phyloP scores from a whole-genome alignment of 208 protist species.

The Wallacemonas sp. region DNA sequence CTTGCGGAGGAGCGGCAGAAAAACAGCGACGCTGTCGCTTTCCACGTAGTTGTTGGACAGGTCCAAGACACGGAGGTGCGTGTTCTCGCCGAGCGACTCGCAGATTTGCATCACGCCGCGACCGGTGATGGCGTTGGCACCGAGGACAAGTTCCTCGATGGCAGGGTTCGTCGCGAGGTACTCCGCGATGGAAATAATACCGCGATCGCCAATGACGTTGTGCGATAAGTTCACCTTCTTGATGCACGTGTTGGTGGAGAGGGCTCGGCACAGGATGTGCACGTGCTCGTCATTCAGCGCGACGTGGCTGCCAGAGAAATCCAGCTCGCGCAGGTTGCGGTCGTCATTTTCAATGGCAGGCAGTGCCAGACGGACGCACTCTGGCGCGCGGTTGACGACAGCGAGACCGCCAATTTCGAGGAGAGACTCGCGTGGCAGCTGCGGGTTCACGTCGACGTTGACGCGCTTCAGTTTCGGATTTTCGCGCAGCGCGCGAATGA shows the following conservation, averaged over 20 bases:
- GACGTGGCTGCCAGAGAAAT: slow-evolving; percentile 57
- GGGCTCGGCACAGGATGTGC: slow-evolving; percentile 65
- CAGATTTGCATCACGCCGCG: slow-evolving; percentile 63
- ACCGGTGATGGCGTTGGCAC: slow-evolving; percentile 77
- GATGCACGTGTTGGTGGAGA: slow-evolving; percentile 61
- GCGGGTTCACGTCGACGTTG: slow-evolving; percentile 82
- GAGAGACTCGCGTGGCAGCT: slow-evolving; percentile 39
- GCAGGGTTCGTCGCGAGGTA: slow-evolving; percentile 65
- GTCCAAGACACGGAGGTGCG: slow-evolving; percentile 55
- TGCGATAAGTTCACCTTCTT: slow-evolving; percentile 70
- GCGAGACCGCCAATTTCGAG: slow-evolving; percentile 69
- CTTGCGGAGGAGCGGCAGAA: slow-evolving; percentile 58
- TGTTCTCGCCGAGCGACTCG: slow-evolving; percentile 75
- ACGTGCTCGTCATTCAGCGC: slow-evolving; percentile 72
- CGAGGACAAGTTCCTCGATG: slow-evolving; percentile 53
- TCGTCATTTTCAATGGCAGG: slow-evolving; percentile 61
- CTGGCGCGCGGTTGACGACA: slow-evolving; percentile 77
- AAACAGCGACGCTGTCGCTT: slow-evolving; percentile 40
- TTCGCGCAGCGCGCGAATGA: slow-evolving; percentile 56
- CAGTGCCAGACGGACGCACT: slow-evolving; percentile 54
- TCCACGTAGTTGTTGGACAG: slow-evolving; percentile 75
- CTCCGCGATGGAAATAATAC: slow-evolving; percentile 60
- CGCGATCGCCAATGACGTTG: slow-evolving; percentile 84
- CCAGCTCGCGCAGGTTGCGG: slow-evolving; percentile 41
- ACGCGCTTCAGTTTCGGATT: slow-evolving; percentile 69